phyloP scores from a whole-genome alignment of 352 stramenopile genomes.

The Pythium graminicola region DNA sequence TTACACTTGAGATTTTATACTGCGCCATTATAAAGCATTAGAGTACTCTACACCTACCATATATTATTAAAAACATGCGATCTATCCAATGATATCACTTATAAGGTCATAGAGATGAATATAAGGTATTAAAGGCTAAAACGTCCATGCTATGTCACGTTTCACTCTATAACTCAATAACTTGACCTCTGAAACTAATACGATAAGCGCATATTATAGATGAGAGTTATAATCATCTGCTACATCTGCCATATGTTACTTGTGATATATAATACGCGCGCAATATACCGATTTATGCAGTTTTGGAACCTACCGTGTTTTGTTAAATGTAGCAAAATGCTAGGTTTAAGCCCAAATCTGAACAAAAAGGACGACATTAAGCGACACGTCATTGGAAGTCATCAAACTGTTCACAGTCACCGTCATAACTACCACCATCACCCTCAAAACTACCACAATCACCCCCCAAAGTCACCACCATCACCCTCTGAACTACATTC shows the following conservation, averaged over 20 bases:
- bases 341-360: background rate
- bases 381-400: too few species aligned
- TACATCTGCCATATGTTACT: background rate
- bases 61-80: slow-evolving; percentile 1
- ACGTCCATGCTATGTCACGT: background rate
- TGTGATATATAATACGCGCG: background rate
- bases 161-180: background rate
- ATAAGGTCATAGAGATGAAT: background rate
- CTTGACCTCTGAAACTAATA: background rate
- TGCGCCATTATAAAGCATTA: background rate
- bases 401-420: too few species aligned
- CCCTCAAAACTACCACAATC: too few species aligned
- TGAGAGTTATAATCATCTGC: background rate
- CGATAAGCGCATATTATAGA: background rate
- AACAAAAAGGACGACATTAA: slow-evolving; percentile 4
- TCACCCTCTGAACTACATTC: too few species aligned
- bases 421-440: too few species aligned
- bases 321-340: background rate
- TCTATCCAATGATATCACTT: background rate
- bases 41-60: background rate
- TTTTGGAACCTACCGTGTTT: background rate
- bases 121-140: background rate
- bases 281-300: background rate
- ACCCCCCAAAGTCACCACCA: too few species aligned
- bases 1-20: background rate